Evolutionary conservation across 805 yeast genomes (phyloP), one percentile per base, ranked within the genome.

Genomic region (Ogataea neopini): DNA sequence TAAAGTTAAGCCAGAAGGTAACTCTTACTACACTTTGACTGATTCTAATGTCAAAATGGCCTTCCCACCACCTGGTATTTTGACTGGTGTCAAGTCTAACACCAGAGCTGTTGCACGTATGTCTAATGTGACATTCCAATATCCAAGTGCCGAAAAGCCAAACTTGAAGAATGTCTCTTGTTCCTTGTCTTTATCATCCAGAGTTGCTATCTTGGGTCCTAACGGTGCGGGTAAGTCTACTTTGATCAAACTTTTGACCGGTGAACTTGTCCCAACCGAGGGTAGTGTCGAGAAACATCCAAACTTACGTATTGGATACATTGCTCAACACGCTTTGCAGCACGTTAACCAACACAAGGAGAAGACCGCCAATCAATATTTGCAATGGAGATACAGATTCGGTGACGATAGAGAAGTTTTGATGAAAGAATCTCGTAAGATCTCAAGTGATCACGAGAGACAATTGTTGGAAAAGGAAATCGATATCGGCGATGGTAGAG

Each of bases 141-240:
- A 94, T 66, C 97, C 98, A 22, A 96, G 96, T 48, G 88, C 90
- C 22, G 69, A 80, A 15, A 87, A 88, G 65, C 96, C 96, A 28
- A 88, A 96, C 2, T 74, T 92, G 60, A 64, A 68, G 25, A 63
- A 87, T 63, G 94, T 90, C 32, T 85, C 96, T 2, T 88, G 96
- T 70, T 86, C 96, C n/a, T 76, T 94, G 50, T 87, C 96, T 2
- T 75, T 92, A 56, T 88, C 96, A n/a, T 92, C 98, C 28, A 84
- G 99, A 73, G 96, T 92, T 54, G 98, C 98, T 39, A 83, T 94
- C 61, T 72, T 94, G 48, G 99, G 99, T 47, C 97, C 98, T 52
- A 92, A 92, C 68, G 99, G 99, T 77, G 99, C 99, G 44, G 99
- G 99, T 74, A 92, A 92, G 69, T 89, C 97, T 10, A 92, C 99